These are phyloP conservation scores for Chlorella variabilis DNA, from an alignment of 163 green algal genomes.

Conservation along the genomic window DNA sequence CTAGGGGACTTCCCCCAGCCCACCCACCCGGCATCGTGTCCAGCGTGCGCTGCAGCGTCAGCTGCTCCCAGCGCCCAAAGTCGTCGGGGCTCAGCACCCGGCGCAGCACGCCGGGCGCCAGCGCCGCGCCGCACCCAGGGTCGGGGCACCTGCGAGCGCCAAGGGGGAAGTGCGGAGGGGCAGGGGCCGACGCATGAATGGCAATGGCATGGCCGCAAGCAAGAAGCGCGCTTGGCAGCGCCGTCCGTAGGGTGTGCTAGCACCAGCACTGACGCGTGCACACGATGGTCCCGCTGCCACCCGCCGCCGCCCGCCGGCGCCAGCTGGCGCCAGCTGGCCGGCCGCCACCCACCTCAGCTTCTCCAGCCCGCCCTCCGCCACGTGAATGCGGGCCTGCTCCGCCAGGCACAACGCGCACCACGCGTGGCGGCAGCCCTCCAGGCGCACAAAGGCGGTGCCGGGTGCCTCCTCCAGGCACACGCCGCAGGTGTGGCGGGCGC, in stretches of 20 bases:
- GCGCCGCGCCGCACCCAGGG: constrained; percentile 49
- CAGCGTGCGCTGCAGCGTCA: constrained; percentile 69
- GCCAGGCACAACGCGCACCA: constrained; percentile 70
- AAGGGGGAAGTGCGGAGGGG: too few relatives aligned
- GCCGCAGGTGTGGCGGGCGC: constrained; percentile 54
- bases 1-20: too few relatives aligned
- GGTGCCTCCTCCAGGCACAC: constrained; percentile 75
- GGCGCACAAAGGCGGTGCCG: constrained; percentile 59
- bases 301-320: neutral
- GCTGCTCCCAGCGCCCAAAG: constrained; percentile 62
- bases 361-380: constrained; percentile 64
- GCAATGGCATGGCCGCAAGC: neutral
- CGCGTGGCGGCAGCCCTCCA: constrained; percentile 64
- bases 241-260: too few relatives aligned
- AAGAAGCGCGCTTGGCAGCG: too few relatives aligned
- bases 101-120: constrained; percentile 50
- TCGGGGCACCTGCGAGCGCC: constrained; percentile 55
- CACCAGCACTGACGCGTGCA: too few relatives aligned
- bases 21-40: constrained; percentile 61
- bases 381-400: constrained; percentile 44
- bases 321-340: neutral
- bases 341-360: constrained; percentile 51
- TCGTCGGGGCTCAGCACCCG: constrained; percentile 49
- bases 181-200: neutral
- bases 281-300: too few relatives aligned